These are phyloP conservation scores for Fraxinus cuspidata DNA, from an alignment of 257 asterid genomes.

Conservation along the genomic window DNA sequence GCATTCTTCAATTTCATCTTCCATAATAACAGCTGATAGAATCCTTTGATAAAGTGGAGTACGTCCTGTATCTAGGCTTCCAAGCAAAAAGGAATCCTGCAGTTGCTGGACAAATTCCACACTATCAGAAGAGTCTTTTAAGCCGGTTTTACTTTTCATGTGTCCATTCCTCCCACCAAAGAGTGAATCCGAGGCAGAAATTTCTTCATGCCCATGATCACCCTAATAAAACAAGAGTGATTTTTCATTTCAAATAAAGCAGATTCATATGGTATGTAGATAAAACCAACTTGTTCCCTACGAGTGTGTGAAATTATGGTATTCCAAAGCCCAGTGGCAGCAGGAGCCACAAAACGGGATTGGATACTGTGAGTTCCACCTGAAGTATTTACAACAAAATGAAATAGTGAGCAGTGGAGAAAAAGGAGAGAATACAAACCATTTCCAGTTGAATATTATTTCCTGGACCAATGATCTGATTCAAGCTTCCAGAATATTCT, in stretches of 20 bases:
- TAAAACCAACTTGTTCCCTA: not conserved
- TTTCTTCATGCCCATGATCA: conserved; percentile 42
- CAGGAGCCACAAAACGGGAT: conserved; percentile 5
- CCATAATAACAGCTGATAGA: conserved; percentile 85
- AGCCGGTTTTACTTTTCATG: conserved; percentile 38
- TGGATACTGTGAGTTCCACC: not conserved
- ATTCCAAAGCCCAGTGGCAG: conserved; percentile 9
- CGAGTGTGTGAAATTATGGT: not conserved
- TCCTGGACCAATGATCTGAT: conserved; percentile 42
- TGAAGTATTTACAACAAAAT: not conserved
- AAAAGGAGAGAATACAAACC: conserved; percentile 29
- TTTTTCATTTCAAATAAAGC: conserved; percentile 23
- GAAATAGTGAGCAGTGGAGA: conserved; percentile 13
- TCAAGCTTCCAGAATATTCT: conserved; percentile 42
- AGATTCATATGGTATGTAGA: conserved; percentile 14
- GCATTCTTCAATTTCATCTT: conserved; percentile 74
- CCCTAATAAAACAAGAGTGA: conserved; percentile 46
- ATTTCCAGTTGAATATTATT: conserved; percentile 40
- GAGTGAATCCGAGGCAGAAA: conserved; percentile 38
- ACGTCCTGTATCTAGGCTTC: conserved; percentile 40
- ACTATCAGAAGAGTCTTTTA: conserved; percentile 38
- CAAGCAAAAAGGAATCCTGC: conserved; percentile 47
- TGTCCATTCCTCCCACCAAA: conserved; percentile 47
- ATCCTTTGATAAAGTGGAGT: conserved; percentile 87
- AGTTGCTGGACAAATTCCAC: conserved; percentile 53